These are phyloP conservation scores for Pleurotus cornucopiae DNA, from an alignment of 768 basidiomycete species.

Conservation along the genomic window DNA sequence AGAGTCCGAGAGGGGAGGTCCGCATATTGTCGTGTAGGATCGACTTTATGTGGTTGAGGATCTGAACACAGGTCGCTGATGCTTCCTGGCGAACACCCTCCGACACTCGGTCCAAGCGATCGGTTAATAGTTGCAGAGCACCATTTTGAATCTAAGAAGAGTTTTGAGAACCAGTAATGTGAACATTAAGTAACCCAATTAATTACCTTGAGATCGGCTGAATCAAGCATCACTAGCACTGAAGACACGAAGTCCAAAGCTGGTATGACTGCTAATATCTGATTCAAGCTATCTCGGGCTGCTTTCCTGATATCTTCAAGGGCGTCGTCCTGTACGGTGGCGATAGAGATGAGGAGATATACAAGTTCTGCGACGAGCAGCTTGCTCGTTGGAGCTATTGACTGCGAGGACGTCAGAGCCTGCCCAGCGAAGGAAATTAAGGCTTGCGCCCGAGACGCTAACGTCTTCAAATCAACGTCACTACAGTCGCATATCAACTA, in stretches of 20 bases:
- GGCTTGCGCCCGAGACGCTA: conserved; percentile 55
- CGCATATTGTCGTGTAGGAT: conserved; percentile 41
- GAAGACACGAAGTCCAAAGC: conserved; percentile 66
- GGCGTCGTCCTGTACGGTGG: conserved; percentile 31
- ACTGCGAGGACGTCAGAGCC: conserved; percentile 35
- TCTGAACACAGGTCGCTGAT: conserved; percentile 44
- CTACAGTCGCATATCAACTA: conserved; percentile 23
- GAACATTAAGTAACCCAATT: conserved; percentile 14
- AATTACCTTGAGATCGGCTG: conserved; percentile 44
- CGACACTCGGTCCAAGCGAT: conserved; percentile 60
- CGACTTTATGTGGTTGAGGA: conserved; percentile 46
- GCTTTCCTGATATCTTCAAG: conserved; percentile 39
- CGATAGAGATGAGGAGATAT: conserved; percentile 43
- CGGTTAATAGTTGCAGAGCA: conserved; percentile 65
- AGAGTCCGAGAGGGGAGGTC: conserved; percentile 27
- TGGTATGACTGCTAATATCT: conserved; percentile 59
- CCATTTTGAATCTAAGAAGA: conserved; percentile 43
- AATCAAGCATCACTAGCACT: conserved; percentile 50
- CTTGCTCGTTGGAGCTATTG: conserved; percentile 9
- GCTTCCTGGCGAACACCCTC: conserved; percentile 49
- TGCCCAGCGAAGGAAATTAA: conserved; percentile 61
- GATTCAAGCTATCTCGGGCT: conserved; percentile 48
- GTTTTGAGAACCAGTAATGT: conserved; percentile 3
- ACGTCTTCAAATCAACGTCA: conserved; percentile 53
- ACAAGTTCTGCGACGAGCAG: conserved; percentile 38